Percentiles rank a stretch among this genome's conserved stretches.
These are phyloP conservation scores for Sonneratia alba DNA, from an alignment of 345 rosid genomes.

Conservation along the genomic window DNA sequence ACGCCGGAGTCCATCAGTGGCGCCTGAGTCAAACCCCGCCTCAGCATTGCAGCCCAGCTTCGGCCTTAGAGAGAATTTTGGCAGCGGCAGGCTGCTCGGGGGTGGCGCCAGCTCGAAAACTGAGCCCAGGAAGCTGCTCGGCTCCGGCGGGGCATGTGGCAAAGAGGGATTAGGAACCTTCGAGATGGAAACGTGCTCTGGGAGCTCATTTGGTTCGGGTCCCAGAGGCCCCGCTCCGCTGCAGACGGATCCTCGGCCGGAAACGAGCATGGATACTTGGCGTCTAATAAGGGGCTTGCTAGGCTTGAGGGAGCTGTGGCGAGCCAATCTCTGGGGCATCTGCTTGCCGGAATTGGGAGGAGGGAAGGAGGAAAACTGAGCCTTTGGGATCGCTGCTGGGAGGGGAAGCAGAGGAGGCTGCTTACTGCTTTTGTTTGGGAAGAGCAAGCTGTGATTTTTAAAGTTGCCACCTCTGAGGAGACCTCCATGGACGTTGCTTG, in stretches of 20 bases:
- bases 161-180: not conserved
- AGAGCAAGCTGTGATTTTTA: not conserved
- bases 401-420: constrained; percentile 20
- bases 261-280: not conserved
- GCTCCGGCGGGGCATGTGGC: not conserved
- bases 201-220: constrained; percentile 13
- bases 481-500: not conserved
- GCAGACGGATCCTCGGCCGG: not conserved
- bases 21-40: constrained; percentile 41
- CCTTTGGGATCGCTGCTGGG: not conserved
- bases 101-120: constrained; percentile 43
- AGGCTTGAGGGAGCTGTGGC: not conserved
- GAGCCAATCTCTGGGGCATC: constrained; percentile 1
- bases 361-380: not conserved
- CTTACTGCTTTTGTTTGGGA: not conserved
- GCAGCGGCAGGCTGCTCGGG: constrained; percentile 73
- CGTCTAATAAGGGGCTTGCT: not conserved
- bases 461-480: too few relatives aligned
- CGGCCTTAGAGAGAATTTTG: constrained; percentile 44
- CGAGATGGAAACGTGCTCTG: not conserved
- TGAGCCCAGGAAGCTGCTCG: constrained; percentile 10
- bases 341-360: not conserved
- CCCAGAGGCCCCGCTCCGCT: not conserved
- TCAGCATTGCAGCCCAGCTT: constrained; percentile 51
- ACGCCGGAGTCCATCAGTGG: constrained; percentile 55